Conservation (phyloP, 176 grass and related monocot species). For the Eleusine coracana region DNA sequence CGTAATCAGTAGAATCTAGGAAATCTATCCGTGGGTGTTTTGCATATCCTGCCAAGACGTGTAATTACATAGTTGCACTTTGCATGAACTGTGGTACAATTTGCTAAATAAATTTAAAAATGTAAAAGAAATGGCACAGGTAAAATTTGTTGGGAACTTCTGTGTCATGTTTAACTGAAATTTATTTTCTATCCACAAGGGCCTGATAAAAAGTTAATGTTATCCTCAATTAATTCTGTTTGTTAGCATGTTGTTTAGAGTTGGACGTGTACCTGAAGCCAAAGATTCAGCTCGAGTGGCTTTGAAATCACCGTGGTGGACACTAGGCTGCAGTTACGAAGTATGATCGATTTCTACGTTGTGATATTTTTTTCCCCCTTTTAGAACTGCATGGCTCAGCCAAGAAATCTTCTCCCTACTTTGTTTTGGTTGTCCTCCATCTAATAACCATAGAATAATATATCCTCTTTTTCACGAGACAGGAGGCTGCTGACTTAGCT, state of each 20-base stretch:
- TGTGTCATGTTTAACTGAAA: background rate
- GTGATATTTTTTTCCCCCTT: background rate
- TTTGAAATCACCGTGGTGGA: constrained; percentile 98
- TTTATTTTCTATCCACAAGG: background rate
- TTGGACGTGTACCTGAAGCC: constrained; percentile 78
- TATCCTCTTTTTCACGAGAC: background rate
- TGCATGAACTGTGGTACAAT: background rate
- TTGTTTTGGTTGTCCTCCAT: background rate
- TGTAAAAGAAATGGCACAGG: background rate
- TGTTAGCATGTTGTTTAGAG: constrained; percentile 32
- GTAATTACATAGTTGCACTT: constrained; percentile 16
- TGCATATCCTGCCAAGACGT: constrained; percentile 21
- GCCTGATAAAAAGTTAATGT: background rate
- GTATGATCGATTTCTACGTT: constrained; percentile 45
- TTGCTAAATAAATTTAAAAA: background rate
- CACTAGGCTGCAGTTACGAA: constrained; percentile 80
- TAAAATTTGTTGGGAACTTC: background rate
- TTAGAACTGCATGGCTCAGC: background rate
- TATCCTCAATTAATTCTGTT: background rate
- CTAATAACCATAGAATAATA: background rate
- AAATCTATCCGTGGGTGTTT: background rate
- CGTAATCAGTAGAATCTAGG: constrained; percentile 12
- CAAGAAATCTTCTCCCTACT: background rate
- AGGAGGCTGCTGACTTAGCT: constrained; percentile 94
- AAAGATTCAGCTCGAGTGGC: constrained; percentile 92